phyloP scores from a whole-genome alignment of 129 eudicot species.

The Smallanthus sonchifolius region DNA sequence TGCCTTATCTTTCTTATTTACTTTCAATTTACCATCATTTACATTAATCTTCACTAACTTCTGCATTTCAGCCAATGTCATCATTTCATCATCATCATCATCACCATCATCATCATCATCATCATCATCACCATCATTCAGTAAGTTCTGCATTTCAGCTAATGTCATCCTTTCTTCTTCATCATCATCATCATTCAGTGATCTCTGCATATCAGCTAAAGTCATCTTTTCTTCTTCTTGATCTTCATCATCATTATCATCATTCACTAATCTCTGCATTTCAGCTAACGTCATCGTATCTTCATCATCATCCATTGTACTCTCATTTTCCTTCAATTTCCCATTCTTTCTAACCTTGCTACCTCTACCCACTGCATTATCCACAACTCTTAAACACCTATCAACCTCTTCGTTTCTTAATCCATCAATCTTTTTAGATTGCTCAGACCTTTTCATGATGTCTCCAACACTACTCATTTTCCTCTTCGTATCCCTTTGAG shows the following conservation, averaged over 20 bases:
- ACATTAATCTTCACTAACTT: constrained; percentile 37
- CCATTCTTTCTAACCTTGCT: constrained; percentile 15
- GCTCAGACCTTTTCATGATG: constrained; percentile 36
- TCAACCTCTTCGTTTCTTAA: constrained; percentile 14
- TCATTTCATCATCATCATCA: constrained; percentile 37
- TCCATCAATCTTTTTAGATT: constrained; percentile 6
- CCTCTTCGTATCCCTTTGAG: constrained; percentile 23
- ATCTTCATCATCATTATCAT: constrained; percentile 29
- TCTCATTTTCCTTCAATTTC: constrained; percentile 32
- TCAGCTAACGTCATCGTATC: constrained; percentile 66
- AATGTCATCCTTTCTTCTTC: constrained; percentile 21
- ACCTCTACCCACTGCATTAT: not conserved
- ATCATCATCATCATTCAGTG: constrained; percentile 27
- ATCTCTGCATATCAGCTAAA: constrained; percentile 61
- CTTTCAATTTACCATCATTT: constrained; percentile 31
- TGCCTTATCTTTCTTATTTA: constrained; percentile 24
- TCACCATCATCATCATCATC: not conserved
- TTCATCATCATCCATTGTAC: constrained; percentile 22
- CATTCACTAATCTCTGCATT: constrained; percentile 50
- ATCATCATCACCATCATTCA: constrained; percentile 1
- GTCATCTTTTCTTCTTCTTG: constrained; percentile 48
- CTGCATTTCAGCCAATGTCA: constrained; percentile 79
- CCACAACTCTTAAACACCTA: constrained; percentile 14
- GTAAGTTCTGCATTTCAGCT: constrained; percentile 56
- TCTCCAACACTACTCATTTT: constrained; percentile 49